Base-by-base conservation (phyloP, 2,329 filamentous ascomycete species). In the Nigrospora sphaerica region DNA sequence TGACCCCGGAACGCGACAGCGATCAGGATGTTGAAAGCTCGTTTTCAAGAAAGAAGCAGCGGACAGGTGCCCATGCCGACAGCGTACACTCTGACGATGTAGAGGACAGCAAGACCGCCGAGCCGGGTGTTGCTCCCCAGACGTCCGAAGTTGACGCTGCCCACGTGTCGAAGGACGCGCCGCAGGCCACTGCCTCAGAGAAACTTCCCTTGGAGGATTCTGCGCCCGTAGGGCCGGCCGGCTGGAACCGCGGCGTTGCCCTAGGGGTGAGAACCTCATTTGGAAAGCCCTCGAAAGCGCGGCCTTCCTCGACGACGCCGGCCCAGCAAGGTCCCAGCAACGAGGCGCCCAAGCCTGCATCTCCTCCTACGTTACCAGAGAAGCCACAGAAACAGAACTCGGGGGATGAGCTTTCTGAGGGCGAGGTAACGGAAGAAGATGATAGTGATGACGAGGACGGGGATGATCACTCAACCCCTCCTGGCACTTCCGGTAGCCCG, bases 71-170 rank as follows among this genome's bases (percentile, higher is more conserved):
- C n/a, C 43, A 46, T 28, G 39, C 36, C 43, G 49, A 48, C 31
- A 46, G 49, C 41, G 50, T 52, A 16, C 35, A 40, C 4, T 52
- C 56, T 23, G 59, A 57, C 32, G 50, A 53, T 39, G 43, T 62
- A 32, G 63, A 64, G 17, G 61, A 66, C 45, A 63, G 60, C 42
- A 62, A 65, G 52, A 61, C 61, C 52, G 54, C 59, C 51, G 62
- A 62, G 45, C 54, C 54, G 13, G 46, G 10, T 10, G 23, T 28
- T 28, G 23, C 23, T 6, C 23, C 23, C 23, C 23, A 28, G 23
- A 28, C 23, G 23, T 28, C 23, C 23, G 5, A 28, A 28, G 23
- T 9, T 9, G 7, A 28, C 6, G 23, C 23, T 5, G 23, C 23
- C 23, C 23, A 10, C 23, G 23, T 28, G 23, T 9, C 23, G 23